phyloP scores from a whole-genome alignment of 1,139 yeast species.

The Pichia sp. region DNA sequence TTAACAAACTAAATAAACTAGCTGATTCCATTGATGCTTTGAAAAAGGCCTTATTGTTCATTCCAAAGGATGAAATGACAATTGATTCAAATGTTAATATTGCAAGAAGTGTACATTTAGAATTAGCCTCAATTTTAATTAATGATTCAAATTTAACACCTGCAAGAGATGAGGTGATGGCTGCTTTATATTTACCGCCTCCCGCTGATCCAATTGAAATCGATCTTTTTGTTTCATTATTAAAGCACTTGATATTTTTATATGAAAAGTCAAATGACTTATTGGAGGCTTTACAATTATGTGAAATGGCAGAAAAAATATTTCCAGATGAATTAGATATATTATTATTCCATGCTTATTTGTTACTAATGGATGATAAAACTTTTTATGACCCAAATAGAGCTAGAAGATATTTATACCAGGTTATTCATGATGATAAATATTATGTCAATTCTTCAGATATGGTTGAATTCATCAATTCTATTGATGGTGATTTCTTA shows the following conservation, averaged over 20 bases:
- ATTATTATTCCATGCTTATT: slow-evolving; percentile 42
- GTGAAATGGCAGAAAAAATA: slow-evolving; percentile 41
- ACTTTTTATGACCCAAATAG: slow-evolving; percentile 28
- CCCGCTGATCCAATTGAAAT: slow-evolving; percentile 34
- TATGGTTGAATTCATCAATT: slow-evolving; percentile 11
- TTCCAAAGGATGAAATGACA: slow-evolving; percentile 38
- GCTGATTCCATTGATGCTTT: slow-evolving; percentile 43
- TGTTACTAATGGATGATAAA: slow-evolving; percentile 32
- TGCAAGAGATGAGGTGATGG: slow-evolving; percentile 42
- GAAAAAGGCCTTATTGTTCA: slow-evolving; percentile 30
- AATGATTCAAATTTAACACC: slow-evolving; percentile 44
- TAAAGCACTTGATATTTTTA: slow-evolving; percentile 48
- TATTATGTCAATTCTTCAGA: slow-evolving; percentile 1
- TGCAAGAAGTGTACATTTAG: slow-evolving; percentile 47
- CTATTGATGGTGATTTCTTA: slow-evolving; percentile 33
- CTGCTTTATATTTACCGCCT: slow-evolving; percentile 44
- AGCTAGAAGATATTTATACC: slow-evolving; percentile 36
- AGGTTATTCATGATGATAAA: slow-evolving; percentile 26
- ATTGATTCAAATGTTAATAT: slow-evolving; percentile 41
- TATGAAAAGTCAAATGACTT: slow-evolving; percentile 45
- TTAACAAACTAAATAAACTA: slow-evolving; percentile 37
- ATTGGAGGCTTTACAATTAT: slow-evolving; percentile 41
- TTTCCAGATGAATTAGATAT: slow-evolving; percentile 42
- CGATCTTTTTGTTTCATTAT: slow-evolving; percentile 35
- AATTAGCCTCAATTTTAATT: slow-evolving; percentile 47